These are phyloP conservation scores for Pythium dissimile DNA, from an alignment of 352 stramenopile species.

Conservation along the genomic window DNA sequence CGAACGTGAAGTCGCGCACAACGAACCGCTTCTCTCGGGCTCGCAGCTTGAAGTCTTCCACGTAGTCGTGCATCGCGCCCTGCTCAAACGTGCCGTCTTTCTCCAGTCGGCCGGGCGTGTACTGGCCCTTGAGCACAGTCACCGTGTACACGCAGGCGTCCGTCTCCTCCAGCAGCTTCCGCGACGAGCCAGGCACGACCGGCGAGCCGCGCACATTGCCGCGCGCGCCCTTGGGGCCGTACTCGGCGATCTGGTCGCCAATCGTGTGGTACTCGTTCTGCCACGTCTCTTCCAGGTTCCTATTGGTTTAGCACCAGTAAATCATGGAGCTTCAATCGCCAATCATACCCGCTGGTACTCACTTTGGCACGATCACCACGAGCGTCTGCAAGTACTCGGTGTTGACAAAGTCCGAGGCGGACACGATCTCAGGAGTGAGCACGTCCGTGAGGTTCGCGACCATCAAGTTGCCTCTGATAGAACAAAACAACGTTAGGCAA, in stretches of 20 bases:
- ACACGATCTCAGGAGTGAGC: constrained; percentile 89
- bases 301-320: constrained; percentile 3
- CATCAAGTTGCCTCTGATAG: constrained; percentile 88
- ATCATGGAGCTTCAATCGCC: background rate
- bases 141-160: constrained; percentile 94
- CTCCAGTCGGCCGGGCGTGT: constrained; percentile 81
- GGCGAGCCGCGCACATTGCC: constrained; percentile 92
- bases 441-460: constrained; percentile 94
- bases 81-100: constrained; percentile 89
- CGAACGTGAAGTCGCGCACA: constrained; percentile 91
- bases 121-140: constrained; percentile 95
- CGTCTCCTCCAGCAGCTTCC: constrained; percentile 89
- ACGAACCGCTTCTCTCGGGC: constrained; percentile 94
- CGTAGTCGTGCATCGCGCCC: constrained; percentile 92
- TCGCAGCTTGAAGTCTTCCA: constrained; percentile 92
- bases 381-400: constrained; percentile 97
- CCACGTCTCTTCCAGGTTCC: constrained; percentile 88
- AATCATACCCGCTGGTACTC: background rate
- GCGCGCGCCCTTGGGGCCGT: constrained; percentile 88
- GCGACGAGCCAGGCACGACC: constrained; percentile 92
- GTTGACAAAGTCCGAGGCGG: constrained; percentile 91
- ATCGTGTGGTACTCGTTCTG: constrained; percentile 86
- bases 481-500: background rate
- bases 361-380: constrained; percentile 93
- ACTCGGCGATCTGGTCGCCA: constrained; percentile 86